Conservation (phyloP, 2,329 filamentous ascomycete genomes). For the Penicillium sp. region DNA sequence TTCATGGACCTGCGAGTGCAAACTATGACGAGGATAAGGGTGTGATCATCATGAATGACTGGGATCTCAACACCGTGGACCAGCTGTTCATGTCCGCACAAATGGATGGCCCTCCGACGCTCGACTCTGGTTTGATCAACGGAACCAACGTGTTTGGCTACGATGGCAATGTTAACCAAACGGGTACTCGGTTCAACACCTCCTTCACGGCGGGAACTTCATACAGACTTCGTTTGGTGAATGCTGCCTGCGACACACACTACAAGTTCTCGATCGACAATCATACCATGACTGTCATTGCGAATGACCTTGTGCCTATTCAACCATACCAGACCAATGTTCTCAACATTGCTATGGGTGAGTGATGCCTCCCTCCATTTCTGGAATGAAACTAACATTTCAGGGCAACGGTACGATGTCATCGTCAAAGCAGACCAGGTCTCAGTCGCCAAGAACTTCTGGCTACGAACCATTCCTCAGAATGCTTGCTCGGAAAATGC, state of each 20-base stretch:
- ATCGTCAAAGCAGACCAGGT: constrained; percentile 32
- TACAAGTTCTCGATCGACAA: constrained; percentile 52
- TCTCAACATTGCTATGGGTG: constrained; percentile 49
- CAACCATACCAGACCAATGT: constrained; percentile 54
- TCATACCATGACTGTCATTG: constrained; percentile 60
- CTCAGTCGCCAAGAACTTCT: constrained; percentile 26
- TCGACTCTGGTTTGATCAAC: constrained; percentile 53
- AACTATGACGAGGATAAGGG: constrained; percentile 43
- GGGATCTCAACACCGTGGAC: constrained; percentile 28
- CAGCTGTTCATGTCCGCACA: constrained; percentile 25
- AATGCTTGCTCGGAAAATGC: constrained; percentile 1
- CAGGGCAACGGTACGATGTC: constrained; percentile 44
- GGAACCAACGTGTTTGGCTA: constrained; percentile 36
- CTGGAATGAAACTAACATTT: not conserved
- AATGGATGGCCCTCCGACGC: constrained; percentile 20
- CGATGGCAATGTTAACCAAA: constrained; percentile 23
- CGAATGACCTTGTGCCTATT: constrained; percentile 61
- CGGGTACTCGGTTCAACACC: constrained; percentile 47
- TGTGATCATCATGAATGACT: constrained; percentile 38
- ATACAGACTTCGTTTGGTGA: constrained; percentile 31
- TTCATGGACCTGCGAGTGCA: constrained; percentile 42
- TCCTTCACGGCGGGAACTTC: constrained; percentile 43
- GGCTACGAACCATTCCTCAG: constrained; percentile 38
- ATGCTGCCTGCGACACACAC: constrained; percentile 26
- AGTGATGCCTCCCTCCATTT: not conserved